These are phyloP conservation scores for Saraca asoca DNA, from an alignment of 331 rosid species.

Conservation along the genomic window DNA sequence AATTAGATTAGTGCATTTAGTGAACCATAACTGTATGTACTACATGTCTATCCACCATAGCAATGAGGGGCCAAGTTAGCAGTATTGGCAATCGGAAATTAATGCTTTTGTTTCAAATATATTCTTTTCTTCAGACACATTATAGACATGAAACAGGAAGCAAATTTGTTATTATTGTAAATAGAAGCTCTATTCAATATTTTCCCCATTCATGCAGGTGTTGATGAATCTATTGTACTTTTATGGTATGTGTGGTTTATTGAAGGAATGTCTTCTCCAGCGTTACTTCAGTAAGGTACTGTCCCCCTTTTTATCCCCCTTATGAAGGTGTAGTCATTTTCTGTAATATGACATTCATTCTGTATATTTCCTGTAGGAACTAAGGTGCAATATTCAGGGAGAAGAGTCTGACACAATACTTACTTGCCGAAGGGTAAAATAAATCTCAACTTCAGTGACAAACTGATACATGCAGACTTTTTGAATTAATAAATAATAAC, in stretches of 20 bases:
- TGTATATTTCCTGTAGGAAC: constrained; percentile 55
- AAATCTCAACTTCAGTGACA: constrained; percentile 32
- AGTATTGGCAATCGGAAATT: background rate
- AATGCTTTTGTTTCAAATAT: background rate
- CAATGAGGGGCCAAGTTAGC: background rate
- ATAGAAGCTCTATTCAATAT: constrained; percentile 15
- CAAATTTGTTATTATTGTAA: background rate
- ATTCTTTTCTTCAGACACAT: background rate
- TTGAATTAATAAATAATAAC: constrained; percentile 12
- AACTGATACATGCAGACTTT: constrained; percentile 1
- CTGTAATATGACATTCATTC: constrained; percentile 8
- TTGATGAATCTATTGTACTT: constrained; percentile 69
- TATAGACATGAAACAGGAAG: constrained; percentile 4
- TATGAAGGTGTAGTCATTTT: background rate
- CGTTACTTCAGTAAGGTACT: constrained; percentile 83
- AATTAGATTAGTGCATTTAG: constrained; percentile 13
- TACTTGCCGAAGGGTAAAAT: constrained; percentile 70
- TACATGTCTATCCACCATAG: background rate
- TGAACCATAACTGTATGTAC: no score
- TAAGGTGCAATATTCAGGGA: constrained; percentile 63
- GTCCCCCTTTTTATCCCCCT: constrained; percentile 1
- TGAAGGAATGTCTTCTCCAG: constrained; percentile 85
- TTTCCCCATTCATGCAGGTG: constrained; percentile 48
- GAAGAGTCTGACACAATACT: constrained; percentile 59
- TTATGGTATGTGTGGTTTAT: constrained; percentile 75